Evolutionary conservation across 805 yeast species (phyloP).

Genomic region (Starmera quercuum): DNA sequence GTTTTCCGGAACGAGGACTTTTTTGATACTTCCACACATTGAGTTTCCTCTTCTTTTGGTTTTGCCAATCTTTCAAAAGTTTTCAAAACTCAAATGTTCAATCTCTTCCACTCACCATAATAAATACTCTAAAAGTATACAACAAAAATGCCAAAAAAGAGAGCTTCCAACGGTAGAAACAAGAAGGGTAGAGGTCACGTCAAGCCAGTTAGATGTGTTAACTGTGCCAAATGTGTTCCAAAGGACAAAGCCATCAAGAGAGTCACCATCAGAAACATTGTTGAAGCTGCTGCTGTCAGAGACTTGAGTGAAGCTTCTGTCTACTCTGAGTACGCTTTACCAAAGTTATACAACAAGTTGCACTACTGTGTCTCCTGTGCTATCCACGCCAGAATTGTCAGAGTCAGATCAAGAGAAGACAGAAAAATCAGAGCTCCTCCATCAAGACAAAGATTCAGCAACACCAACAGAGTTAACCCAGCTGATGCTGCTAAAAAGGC

Average conservation of each 20-base stretch:
- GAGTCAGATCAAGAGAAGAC: slow-evolving; percentile 99
- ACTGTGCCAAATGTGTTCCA: slow-evolving; percentile 99
- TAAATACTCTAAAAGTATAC: slow-evolving; percentile 14
- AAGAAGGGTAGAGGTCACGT: slow-evolving; percentile 99
- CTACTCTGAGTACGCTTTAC: slow-evolving; percentile 98
- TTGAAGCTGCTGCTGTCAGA: slow-evolving; percentile 99
- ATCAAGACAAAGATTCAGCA: slow-evolving; percentile 96
- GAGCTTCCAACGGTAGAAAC: slow-evolving; percentile 99
- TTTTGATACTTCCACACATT: too few relatives aligned
- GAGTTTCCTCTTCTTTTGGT: background rate
- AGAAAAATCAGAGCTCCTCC: slow-evolving; percentile 99
- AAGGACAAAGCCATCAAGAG: slow-evolving; percentile 99
- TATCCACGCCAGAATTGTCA: slow-evolving; percentile 98
- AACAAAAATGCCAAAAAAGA: slow-evolving; percentile 96
- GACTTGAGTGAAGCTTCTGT: slow-evolving; percentile 99
- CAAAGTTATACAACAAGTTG: slow-evolving; percentile 99
- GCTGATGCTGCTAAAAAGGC: slow-evolving; percentile 97
- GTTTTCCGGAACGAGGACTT: too few relatives aligned
- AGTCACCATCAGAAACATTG: slow-evolving; percentile 99
- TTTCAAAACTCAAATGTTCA: background rate
- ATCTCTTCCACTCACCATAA: too few relatives aligned
- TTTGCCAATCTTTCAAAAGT: background rate
- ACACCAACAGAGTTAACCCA: slow-evolving; percentile 93
- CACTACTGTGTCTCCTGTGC: slow-evolving; percentile 99
- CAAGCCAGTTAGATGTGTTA: slow-evolving; percentile 98